These are phyloP conservation scores for Yarrowia keelungensis DNA, from an alignment of 805 yeast species.

Conservation along the genomic window DNA sequence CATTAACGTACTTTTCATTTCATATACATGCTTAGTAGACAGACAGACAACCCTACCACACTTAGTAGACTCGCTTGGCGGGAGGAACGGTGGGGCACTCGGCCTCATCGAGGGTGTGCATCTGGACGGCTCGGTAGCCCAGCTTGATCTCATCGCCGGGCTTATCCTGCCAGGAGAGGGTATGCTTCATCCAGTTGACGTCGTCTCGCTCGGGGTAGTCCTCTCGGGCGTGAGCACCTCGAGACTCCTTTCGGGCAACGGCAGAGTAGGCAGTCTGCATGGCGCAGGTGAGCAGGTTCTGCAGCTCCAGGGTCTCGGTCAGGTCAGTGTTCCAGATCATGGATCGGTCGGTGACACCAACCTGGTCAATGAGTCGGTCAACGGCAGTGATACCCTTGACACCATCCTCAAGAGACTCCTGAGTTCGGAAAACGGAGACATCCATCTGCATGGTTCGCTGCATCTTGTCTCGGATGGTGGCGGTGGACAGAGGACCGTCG, in stretches of 20 bases:
- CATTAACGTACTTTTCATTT: slow-evolving; percentile 38
- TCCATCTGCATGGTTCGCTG: slow-evolving; percentile 96
- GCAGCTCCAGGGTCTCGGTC: slow-evolving; percentile 94
- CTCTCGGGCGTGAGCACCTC: slow-evolving; percentile 99
- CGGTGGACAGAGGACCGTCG: slow-evolving; percentile 79
- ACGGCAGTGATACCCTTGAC: slow-evolving; percentile 76
- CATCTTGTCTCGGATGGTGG: slow-evolving; percentile 89
- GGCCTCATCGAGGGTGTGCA: slow-evolving; percentile 81
- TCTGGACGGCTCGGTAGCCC: slow-evolving; percentile 85
- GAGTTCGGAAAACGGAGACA: slow-evolving; percentile 95
- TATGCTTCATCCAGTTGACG: slow-evolving; percentile 96
- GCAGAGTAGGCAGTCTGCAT: slow-evolving; percentile 94
- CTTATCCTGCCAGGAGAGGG: slow-evolving; percentile 85
- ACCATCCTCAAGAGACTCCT: slow-evolving; percentile 90
- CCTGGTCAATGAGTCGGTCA: slow-evolving; percentile 74
- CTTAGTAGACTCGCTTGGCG: slow-evolving; percentile 82
- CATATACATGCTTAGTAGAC: slow-evolving; percentile 57
- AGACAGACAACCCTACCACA: slow-evolving; percentile 19
- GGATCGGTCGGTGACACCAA: slow-evolving; percentile 91
- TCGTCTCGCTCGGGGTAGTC: slow-evolving; percentile 97
- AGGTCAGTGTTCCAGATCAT: slow-evolving; percentile 99
- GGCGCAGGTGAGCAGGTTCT: slow-evolving; percentile 96
- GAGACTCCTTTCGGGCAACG: slow-evolving; percentile 92
- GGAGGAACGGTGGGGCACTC: slow-evolving; percentile 98
- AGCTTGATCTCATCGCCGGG: slow-evolving; percentile 75